Evolutionary conservation across 2,329 filamentous ascomycete genomes (phyloP), one percentile per base, ranked within the genome.

Genomic region (Cordyceps cateniannulata): DNA sequence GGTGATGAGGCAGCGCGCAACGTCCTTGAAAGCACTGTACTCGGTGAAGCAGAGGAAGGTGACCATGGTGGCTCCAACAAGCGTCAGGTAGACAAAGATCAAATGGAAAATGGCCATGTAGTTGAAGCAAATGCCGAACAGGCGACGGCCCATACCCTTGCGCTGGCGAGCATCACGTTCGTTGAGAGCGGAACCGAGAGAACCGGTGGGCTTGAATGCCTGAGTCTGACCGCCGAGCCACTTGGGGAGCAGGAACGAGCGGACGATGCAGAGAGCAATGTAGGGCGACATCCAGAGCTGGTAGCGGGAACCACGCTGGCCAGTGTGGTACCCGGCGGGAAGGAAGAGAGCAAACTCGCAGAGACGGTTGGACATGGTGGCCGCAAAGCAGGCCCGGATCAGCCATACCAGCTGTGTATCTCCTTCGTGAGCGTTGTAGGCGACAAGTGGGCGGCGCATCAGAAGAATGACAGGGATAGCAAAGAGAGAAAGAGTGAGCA

Each of bases 251-350:
- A 85, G 65, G 66, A 86, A 86, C 1, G 82, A 78, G 3, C 82
- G 81, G 56, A 85, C 71, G 59, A 86, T 79, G 66, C 79, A 82
- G 12, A 84, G 73, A 0, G 82, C 81, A 62, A 85, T 82, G 70
- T 85, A 86, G 0, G 83, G 83, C 7, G 83, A 78, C 83, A 86
- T 86, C 83, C 84, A 86, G 29, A 86, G 73, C 69, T 84, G 80
- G 63, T 81, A 81, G 4, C 81, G 76, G 2, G 78, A 77, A 44
- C 81, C 81, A 59, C 83, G 77, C 69, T 84, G 82, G 4, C 81
- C 83, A 12, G 81, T 82, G 68, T 83, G 79, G 66, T 85, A 85
- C 22, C 84, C 83, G 1, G 81, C 77, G 0, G 83, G 83, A 14
- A 84, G 76, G 68, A 79, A 85, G n/a, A 83, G 76, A n/a, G 79